Evolutionary conservation across 2,329 filamentous ascomycete species (phyloP).

Genomic region (Calonectria pteridis): DNA sequence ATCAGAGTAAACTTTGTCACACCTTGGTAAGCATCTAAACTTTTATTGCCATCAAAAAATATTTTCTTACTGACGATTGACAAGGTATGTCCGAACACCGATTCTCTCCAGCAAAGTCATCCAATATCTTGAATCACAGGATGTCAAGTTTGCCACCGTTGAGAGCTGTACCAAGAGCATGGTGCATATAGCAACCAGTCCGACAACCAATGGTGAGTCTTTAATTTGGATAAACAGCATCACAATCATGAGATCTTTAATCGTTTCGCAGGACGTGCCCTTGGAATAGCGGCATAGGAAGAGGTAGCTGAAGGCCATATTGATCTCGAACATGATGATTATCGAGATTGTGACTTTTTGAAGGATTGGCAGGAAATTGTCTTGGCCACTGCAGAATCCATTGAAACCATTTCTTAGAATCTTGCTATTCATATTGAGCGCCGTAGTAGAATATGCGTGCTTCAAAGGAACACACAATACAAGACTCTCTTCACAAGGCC

Average conservation of each 20-base stretch:
- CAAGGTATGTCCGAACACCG: conserved; percentile 26
- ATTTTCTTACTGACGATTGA: not conserved
- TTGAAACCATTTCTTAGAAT: not conserved
- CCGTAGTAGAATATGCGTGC: not conserved
- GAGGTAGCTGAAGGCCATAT: conserved; percentile 16
- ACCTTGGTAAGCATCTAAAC: conserved; percentile 11
- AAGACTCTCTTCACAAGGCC: not conserved
- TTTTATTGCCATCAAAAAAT: not conserved
- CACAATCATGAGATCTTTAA: not conserved
- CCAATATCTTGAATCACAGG: conserved; percentile 18
- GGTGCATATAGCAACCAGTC: conserved; percentile 3
- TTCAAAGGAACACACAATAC: not conserved
- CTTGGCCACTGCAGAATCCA: conserved; percentile 20
- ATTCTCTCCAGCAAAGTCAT: conserved; percentile 21
- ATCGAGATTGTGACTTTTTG: conserved; percentile 19
- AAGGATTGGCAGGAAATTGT: conserved; percentile 23
- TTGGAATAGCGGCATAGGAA: conserved; percentile 21
- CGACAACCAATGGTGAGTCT: conserved; percentile 15
- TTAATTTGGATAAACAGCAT: not conserved
- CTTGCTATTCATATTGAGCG: not conserved
- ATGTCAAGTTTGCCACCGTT: conserved; percentile 24
- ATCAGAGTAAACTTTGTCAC: conserved; percentile 24
- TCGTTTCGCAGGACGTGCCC: conserved; percentile 4
- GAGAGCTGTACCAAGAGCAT: conserved; percentile 16
- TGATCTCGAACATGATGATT: conserved; percentile 26